These are phyloP conservation scores for Amylostereum areolatum DNA, from an alignment of 1,284 basidiomycete genomes.

Conservation along the genomic window DNA sequence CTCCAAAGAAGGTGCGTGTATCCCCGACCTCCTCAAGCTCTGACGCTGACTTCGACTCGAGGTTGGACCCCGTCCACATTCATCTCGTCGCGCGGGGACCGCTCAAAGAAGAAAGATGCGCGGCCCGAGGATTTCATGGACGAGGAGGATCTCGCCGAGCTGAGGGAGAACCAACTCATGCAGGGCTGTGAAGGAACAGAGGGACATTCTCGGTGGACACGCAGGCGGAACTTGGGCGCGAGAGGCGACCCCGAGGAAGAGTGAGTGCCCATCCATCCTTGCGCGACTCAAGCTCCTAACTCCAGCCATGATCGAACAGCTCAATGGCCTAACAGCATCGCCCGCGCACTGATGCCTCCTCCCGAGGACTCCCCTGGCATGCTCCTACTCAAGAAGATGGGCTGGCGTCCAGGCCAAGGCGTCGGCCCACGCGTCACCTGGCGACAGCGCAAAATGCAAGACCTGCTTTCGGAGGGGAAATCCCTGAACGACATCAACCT, in stretches of 20 bases:
- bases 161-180: slow-evolving; percentile 66
- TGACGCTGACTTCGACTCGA: slow-evolving; percentile 21
- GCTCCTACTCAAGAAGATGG: slow-evolving; percentile 88
- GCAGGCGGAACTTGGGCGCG: slow-evolving; percentile 34
- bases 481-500: slow-evolving; percentile 33
- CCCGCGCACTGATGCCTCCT: slow-evolving; percentile 53
- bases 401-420: slow-evolving; percentile 90
- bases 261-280: slow-evolving; percentile 33
- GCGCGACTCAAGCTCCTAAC: slow-evolving; percentile 6
- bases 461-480: slow-evolving; percentile 38
- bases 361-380: slow-evolving; percentile 73
- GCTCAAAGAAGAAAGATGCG: slow-evolving; percentile 55
- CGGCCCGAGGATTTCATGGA: slow-evolving; percentile 97
- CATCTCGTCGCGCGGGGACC: slow-evolving; percentile 75
- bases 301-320: slow-evolving; percentile 27
- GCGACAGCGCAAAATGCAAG: slow-evolving; percentile 68
- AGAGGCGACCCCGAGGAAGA: slow-evolving; percentile 46
- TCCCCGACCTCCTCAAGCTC: not conserved
- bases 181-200: slow-evolving; percentile 74
- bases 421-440: slow-evolving; percentile 88
- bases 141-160: slow-evolving; percentile 89
- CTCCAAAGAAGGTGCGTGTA: slow-evolving; percentile 78
- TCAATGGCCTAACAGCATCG: slow-evolving; percentile 55
- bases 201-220: slow-evolving; percentile 61
- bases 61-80: slow-evolving; percentile 95